These are phyloP conservation scores for Yarrowia deformans DNA, from an alignment of 805 yeast genomes.

Conservation along the genomic window DNA sequence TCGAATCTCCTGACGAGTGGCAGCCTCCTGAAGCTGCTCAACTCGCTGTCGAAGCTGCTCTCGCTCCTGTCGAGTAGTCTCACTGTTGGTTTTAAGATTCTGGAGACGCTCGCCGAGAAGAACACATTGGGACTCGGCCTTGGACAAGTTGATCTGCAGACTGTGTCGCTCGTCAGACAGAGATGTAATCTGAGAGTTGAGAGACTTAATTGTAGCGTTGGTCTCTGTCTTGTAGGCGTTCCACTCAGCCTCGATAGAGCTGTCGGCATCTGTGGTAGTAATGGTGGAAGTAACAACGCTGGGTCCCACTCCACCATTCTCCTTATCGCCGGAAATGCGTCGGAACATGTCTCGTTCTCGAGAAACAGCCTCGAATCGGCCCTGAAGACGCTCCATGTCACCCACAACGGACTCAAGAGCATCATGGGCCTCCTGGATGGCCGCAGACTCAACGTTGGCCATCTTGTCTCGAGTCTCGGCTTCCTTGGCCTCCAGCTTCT, in stretches of 20 bases:
- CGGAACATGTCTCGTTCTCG: constrained; percentile 77
- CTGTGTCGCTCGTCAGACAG: constrained; percentile 57
- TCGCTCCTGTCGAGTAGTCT: constrained; percentile 56
- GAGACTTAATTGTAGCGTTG: constrained; percentile 55
- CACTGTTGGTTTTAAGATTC: constrained; percentile 53
- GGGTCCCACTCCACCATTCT: constrained; percentile 32
- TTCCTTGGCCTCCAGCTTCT: constrained; percentile 72
- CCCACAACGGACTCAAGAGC: constrained; percentile 48
- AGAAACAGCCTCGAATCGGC: constrained; percentile 60
- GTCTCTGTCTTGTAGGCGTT: constrained; percentile 56
- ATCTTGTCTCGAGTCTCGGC: constrained; percentile 43
- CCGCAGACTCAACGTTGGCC: constrained; percentile 48
- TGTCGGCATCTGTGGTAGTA: constrained; percentile 44
- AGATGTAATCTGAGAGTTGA: constrained; percentile 57
- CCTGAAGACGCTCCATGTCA: constrained; percentile 56
- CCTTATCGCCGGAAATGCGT: constrained; percentile 44
- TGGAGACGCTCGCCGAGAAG: constrained; percentile 62
- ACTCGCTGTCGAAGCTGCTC: constrained; percentile 55
- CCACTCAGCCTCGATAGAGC: constrained; percentile 48
- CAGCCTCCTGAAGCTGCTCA: constrained; percentile 54
- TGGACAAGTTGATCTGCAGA: constrained; percentile 59
- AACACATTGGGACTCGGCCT: constrained; percentile 61
- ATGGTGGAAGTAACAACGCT: neutral
- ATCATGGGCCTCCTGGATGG: constrained; percentile 50
- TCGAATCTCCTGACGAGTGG: constrained; percentile 58